Evolutionary conservation across 139 green algal species (phyloP).

Genomic region (Trebouxia sp.): DNA sequence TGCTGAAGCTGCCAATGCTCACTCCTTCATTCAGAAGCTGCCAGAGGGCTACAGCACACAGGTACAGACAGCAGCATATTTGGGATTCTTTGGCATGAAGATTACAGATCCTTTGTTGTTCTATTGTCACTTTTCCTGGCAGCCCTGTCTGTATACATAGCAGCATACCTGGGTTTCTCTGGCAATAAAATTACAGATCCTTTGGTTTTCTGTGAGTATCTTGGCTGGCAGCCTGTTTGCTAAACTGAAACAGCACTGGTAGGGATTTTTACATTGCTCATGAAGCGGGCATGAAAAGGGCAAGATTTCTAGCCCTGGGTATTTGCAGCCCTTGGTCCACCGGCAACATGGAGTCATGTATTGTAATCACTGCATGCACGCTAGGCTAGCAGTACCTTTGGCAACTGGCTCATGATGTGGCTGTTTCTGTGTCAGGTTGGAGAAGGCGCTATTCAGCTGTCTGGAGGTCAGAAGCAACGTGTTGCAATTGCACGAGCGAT

Average conservation of each 20-base stretch:
- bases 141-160: background rate
- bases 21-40: slow-evolving; percentile 62
- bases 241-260: no score
- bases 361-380: no score
- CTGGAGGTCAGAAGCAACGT: slow-evolving; percentile 73
- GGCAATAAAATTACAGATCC: background rate
- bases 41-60: slow-evolving; percentile 58
- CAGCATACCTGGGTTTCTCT: background rate
- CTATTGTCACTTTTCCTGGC: background rate
- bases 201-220: no score
- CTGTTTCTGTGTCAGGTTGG: slow-evolving; percentile 36
- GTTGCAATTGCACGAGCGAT: slow-evolving; percentile 82
- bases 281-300: background rate
- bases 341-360: no score
- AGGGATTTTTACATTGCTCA: no score
- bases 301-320: background rate
- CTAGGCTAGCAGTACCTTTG: no score
- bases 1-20: slow-evolving; percentile 52
- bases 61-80: slow-evolving; percentile 7
- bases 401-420: background rate
- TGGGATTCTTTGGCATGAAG: background rate
- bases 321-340: no score
- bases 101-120: background rate
- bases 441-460: slow-evolving; percentile 53
- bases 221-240: background rate